Conservation (phyloP, 2,329 filamentous ascomycete species). For the Ploettnerulaceae sp. region DNA sequence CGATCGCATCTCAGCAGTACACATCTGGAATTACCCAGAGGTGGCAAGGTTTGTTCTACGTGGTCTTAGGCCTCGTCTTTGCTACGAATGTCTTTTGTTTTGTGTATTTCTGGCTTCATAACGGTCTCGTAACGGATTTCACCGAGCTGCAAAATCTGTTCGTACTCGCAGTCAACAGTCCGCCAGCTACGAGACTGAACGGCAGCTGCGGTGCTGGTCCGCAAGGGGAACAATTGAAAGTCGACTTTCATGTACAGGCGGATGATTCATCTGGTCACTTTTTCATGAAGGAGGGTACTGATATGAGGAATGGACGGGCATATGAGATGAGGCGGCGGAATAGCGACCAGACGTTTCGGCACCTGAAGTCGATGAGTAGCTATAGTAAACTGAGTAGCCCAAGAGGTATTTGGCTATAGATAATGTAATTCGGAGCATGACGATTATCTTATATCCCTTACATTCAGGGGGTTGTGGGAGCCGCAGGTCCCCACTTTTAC, state of each 20-base stretch:
- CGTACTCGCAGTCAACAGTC: conserved; percentile 62
- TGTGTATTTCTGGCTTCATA: conserved; percentile 50
- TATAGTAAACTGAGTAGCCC: conserved; percentile 24
- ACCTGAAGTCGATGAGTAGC: conserved; percentile 18
- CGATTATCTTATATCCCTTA: too few species aligned
- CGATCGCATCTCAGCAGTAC: conserved; percentile 62
- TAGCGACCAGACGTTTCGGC: not conserved
- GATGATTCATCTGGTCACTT: conserved; percentile 48
- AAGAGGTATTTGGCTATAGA: conserved; percentile 19
- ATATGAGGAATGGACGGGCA: conserved; percentile 2
- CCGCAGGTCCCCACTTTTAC: too few species aligned
- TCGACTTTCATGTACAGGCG: conserved; percentile 41
- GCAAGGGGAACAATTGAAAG: conserved; percentile 28
- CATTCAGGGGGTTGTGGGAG: too few species aligned
- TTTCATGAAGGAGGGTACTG: conserved; percentile 44
- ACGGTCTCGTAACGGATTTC: conserved; percentile 68
- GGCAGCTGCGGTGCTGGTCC: conserved; percentile 55
- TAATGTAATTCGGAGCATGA: not conserved
- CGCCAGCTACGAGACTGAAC: conserved; percentile 45
- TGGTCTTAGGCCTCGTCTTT: conserved; percentile 61
- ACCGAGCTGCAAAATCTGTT: conserved; percentile 75
- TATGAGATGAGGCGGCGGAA: conserved; percentile 13
- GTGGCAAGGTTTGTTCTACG: conserved; percentile 64
- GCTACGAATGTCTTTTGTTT: conserved; percentile 62
- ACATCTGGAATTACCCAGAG: conserved; percentile 55